Base-by-base conservation (phyloP, 768 basidiomycete genomes). In the Panaeolus cyanescens region DNA sequence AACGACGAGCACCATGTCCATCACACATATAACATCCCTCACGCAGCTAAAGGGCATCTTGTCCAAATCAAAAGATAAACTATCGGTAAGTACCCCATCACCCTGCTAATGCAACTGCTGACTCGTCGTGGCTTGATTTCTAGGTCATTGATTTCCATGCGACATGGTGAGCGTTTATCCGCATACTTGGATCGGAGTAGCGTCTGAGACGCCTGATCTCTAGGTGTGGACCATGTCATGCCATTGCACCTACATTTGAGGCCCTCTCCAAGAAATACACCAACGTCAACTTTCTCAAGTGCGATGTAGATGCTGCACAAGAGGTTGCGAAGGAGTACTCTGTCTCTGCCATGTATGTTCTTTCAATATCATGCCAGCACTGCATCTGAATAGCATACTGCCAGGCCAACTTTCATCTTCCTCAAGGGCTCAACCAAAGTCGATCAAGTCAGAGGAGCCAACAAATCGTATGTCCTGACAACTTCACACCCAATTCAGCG, bases 91-190 rank as follows among this genome's bases (percentile, higher is more conserved):
- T 59, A 12, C 20, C 22, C 33, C 10, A 10, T 50, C 32, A 31
- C 58, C 25, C 31, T 37, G 55, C 2, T 10, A 25, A 53, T 39
- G 58, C 50, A 10, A 31, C 32, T 54, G 42, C 32, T 25, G 32
- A 54, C 31, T 39, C 62, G 53, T 37, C 32, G 60, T 33, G 25
- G 45, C n/a, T 63, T 36, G 40, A 39, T 54, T 39, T 20, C 31
- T 58, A 92, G 91, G 88, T 94, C 61, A 91, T 94, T 62, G 92
- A 94, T 74, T 94, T 94, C 69, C 90, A 93, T 72, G 92, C 92
- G 59, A 83, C 87, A 62, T 94, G 92, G 92, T 91, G 65, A 65
- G 75, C 65, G n/a, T 60, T 50, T 32, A 31, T 19, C 50, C 31
- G 30, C 33, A 32, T 37, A 33, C 62, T 55, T 13, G 28, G 42